phyloP scores from a whole-genome alignment of 2,329 filamentous ascomycete species.

The Neofusicoccum laricinum region DNA sequence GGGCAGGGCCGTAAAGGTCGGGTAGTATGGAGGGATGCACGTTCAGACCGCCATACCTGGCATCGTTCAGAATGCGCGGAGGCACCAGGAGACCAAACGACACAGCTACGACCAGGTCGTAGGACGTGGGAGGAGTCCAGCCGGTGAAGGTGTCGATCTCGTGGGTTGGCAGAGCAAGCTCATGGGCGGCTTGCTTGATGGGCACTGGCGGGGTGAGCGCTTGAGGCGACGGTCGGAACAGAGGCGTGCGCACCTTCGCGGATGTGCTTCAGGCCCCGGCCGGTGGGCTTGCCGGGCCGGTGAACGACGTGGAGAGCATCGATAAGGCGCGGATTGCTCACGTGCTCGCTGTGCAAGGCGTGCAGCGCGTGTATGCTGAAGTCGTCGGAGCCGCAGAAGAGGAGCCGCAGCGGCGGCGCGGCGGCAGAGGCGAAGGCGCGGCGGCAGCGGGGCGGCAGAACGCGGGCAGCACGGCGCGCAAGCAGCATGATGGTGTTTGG shows the following conservation, averaged over 20 bases:
- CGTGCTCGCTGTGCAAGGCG: constrained; percentile 63
- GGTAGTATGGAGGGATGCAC: constrained; percentile 90
- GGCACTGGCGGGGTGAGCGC: constrained; percentile 56
- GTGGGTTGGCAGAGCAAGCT: constrained; percentile 66
- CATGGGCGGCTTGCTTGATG: constrained; percentile 60
- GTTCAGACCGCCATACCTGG: constrained; percentile 85
- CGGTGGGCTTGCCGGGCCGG: constrained; percentile 72
- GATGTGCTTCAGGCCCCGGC: constrained; percentile 69
- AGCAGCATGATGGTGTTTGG: constrained; percentile 1
- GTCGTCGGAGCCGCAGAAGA: constrained; percentile 91
- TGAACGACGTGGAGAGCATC: constrained; percentile 82
- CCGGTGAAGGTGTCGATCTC: constrained; percentile 76
- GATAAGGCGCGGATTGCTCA: constrained; percentile 32
- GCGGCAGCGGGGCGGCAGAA: not conserved
- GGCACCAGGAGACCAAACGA: constrained; percentile 94
- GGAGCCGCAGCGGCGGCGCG: constrained; percentile 65
- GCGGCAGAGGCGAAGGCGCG: constrained; percentile 18
- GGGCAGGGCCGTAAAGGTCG: constrained; percentile 80
- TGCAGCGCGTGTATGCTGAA: constrained; percentile 79
- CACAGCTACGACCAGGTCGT: constrained; percentile 84
- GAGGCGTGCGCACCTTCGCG: constrained; percentile 54
- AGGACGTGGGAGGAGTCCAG: constrained; percentile 57
- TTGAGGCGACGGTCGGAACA: not conserved
- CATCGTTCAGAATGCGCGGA: constrained; percentile 63
- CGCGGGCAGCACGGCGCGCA: not conserved